Base-by-base conservation (phyloP, 768 basidiomycete genomes). In the Pilatotrama ljubarskyi region DNA sequence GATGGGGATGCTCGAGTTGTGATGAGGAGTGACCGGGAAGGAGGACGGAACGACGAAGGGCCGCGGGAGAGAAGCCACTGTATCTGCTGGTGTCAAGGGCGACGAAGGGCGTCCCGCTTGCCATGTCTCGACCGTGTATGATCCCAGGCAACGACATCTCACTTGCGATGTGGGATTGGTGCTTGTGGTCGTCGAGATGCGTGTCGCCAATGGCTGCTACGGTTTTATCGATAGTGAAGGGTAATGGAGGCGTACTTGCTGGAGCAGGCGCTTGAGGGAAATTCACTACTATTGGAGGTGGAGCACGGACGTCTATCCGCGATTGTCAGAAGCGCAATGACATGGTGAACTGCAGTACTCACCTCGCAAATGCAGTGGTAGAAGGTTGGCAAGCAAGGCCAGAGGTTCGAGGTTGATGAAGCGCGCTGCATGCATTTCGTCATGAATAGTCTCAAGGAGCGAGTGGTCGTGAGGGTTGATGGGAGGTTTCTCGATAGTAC, bases 351-450 rank as follows among this genome's bases (percentile, higher is more conserved):
- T 11, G 37, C 17, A 69, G 10, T 5, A 50, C 76, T 61, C 59
- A 85, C 89, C 84, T 73, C 77, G 80, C 67, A 91, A 87, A 72
- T 88, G 81, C 55, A 83, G 66, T 14, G 81, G 79, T 17, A 91
- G 70, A 8, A 77, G 75, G 62, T 84, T 86, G 14, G 78, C 74
- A 50, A 91, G 72, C 41, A 90, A 64, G 1, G 86, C 84, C 15
- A 90, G 69, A 2, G 89, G 88, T 22, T 82, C 73, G 2, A 82
- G 71, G 68, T 90, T 90, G 66, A 91, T 84, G 65, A 88, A 90
- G 36, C 87, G 75, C 14, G 82, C 76, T 5, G 81, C 81, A 25
- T 90, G 85, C 83, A 87, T 85, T 63, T 86, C 84, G 18, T 74
- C 78, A 74, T 89, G 91, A 11, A 90, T 85, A 44, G 72, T 73